Evolutionary conservation across 2,329 filamentous ascomycete genomes (phyloP).

Genomic region (Colletotrichum sp.): DNA sequence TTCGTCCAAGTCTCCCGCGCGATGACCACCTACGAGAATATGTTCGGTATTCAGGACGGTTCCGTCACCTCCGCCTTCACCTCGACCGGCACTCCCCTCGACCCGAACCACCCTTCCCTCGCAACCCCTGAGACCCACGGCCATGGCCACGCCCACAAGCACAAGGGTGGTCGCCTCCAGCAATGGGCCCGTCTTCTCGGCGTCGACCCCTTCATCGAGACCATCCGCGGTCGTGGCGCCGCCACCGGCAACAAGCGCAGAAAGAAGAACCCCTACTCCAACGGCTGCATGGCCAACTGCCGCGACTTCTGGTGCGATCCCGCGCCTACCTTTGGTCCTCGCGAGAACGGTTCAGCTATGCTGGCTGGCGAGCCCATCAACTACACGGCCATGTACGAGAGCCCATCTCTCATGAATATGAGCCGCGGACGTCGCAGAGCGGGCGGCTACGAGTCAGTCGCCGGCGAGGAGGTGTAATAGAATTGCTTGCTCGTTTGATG

Average conservation of each 20-base stretch:
- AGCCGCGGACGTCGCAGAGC: slow-evolving; percentile 50
- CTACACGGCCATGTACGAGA: slow-evolving; percentile 90
- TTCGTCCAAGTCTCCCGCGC: slow-evolving; percentile 90
- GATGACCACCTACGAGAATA: slow-evolving; percentile 96
- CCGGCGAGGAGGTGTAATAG: slow-evolving; percentile 58
- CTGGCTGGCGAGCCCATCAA: slow-evolving; percentile 82
- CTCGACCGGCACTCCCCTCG: slow-evolving; percentile 76
- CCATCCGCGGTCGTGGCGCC: slow-evolving; percentile 82
- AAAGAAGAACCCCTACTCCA: slow-evolving; percentile 82
- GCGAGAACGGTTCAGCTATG: slow-evolving; percentile 76
- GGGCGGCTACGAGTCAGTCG: slow-evolving; percentile 69
- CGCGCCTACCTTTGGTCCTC: slow-evolving; percentile 77
- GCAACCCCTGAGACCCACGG: slow-evolving; percentile 51
- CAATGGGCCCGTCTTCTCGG: slow-evolving; percentile 87
- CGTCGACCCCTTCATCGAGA: slow-evolving; percentile 92
- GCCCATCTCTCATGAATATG: slow-evolving; percentile 71
- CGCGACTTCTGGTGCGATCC: slow-evolving; percentile 96
- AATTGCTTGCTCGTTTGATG: not conserved
- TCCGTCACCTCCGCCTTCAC: slow-evolving; percentile 78
- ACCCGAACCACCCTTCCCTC: slow-evolving; percentile 68
- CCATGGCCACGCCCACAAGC: slow-evolving; percentile 52
- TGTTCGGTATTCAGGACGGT: slow-evolving; percentile 76
- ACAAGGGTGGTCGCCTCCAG: slow-evolving; percentile 71
- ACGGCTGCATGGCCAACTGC: slow-evolving; percentile 86
- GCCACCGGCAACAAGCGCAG: slow-evolving; percentile 60